Base-by-base conservation (phyloP, 805 yeast species). In the Cephaloascus fragrans region DNA sequence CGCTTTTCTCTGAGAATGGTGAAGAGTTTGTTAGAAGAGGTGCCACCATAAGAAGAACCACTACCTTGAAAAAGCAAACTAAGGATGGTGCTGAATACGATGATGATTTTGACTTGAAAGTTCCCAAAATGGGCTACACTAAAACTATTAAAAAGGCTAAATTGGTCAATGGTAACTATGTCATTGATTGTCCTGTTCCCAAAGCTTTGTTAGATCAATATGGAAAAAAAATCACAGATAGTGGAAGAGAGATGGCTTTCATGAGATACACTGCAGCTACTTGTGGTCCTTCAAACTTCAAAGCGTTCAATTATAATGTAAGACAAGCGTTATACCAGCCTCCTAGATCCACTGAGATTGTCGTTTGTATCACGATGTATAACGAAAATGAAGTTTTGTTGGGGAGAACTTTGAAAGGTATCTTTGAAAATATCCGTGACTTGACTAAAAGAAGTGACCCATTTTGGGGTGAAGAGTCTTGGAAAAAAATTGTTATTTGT, bases 181-280 rank as follows among this genome's bases (percentile, higher is more conserved):
- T 65, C 9, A 61, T 67, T 37, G 72, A 67, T 44, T 64, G 66
- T 17, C 70, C 70, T 1, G 64, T 58, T 9, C 72, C 72, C 9
- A 44, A 53, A 37, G 49, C 62, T 10, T 55, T 67, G 28, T 49
- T 65, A 34, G 59, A 54, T 35, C 60, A 57, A 4, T 66, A 57
- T 43, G 66, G 67, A 3, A 51, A 47, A 39, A 52, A 55, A 40
- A 52, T 58, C 42, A 48, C 53, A 23, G 28, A 23, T 12, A 12
- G 28, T 23, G 28, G 65, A 56, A 61, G 68, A 55, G 89, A 55
- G 83, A 90, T 64, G 83, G 82, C 69, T 26, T 86, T 81, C 50
- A 81, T 90, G 90, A 73, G 97, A 56, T 90, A 89, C 59, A 86
- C 93, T 41, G 97, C 96, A 0, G 88, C 85, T 17, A 90, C 97